Conservation (phyloP, 2,329 filamentous ascomycete species). For the Paramyrothecium roridum region DNA sequence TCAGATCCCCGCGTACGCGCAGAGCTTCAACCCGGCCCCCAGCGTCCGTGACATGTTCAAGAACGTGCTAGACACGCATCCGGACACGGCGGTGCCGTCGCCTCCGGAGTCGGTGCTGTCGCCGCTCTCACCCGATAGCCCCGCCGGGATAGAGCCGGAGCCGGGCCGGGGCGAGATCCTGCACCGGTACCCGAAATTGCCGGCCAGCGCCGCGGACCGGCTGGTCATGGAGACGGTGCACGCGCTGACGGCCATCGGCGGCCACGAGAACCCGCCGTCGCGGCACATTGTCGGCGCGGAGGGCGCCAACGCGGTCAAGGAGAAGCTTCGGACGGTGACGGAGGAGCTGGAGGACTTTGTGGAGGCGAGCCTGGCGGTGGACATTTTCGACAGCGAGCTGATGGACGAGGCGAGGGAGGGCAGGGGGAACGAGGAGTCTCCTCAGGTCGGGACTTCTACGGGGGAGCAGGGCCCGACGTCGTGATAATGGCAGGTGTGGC, state of each 20-base stretch:
- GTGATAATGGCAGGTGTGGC: not conserved
- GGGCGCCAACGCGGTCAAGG: slow-evolving; percentile 82
- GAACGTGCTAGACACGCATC: slow-evolving; percentile 73
- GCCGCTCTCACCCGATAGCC: slow-evolving; percentile 25
- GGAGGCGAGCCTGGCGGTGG: slow-evolving; percentile 81
- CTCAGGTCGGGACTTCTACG: slow-evolving; percentile 9
- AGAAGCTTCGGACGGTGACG: slow-evolving; percentile 93
- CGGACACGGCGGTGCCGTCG: slow-evolving; percentile 52
- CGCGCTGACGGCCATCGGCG: slow-evolving; percentile 86
- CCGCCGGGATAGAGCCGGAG: slow-evolving; percentile 26
- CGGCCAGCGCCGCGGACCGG: slow-evolving; percentile 63
- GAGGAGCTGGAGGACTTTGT: slow-evolving; percentile 97
- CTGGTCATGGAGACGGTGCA: slow-evolving; percentile 87
- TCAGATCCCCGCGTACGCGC: slow-evolving; percentile 55
- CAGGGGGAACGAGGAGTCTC: slow-evolving; percentile 21
- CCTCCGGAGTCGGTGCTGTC: slow-evolving; percentile 21
- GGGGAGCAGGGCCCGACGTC: not conserved
- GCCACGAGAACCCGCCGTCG: slow-evolving; percentile 92
- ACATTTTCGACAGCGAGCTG: slow-evolving; percentile 63
- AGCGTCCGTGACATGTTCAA: slow-evolving; percentile 80
- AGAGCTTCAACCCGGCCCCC: slow-evolving; percentile 57
- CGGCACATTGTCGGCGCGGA: slow-evolving; percentile 92
- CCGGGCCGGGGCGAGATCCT: slow-evolving; percentile 43
- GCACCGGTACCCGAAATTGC: slow-evolving; percentile 72
- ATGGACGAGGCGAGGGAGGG: slow-evolving; percentile 47